Conservation (phyloP, 345 rosid species). For the Hibiscus mutabilis region DNA sequence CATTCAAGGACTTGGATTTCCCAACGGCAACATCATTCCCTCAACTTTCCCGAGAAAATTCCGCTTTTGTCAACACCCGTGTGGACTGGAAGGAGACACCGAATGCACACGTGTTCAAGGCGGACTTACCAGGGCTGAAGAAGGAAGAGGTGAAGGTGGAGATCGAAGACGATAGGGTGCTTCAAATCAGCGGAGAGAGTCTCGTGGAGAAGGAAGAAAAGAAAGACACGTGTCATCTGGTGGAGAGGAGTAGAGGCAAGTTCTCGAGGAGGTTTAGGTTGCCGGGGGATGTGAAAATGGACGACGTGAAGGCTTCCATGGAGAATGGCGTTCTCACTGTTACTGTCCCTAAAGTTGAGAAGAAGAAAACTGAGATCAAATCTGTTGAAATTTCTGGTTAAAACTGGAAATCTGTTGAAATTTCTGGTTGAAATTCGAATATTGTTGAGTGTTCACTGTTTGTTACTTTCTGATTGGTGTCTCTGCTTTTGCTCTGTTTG, state of each 20-base stretch:
- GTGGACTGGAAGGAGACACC: conserved; percentile 14
- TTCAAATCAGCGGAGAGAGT: conserved; percentile 4
- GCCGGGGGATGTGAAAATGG: neutral
- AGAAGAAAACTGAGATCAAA: neutral
- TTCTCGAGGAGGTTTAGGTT: conserved; percentile 2
- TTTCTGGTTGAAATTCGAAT: too few relatives aligned
- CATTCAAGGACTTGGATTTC: neutral
- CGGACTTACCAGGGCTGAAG: neutral
- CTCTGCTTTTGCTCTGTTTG: too few relatives aligned
- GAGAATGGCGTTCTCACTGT: neutral
- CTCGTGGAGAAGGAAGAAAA: conserved; percentile 6
- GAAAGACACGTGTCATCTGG: conserved; percentile 6
- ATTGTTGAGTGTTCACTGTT: too few relatives aligned
- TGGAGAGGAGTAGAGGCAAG: neutral
- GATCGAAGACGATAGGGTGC: neutral
- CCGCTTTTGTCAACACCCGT: neutral
- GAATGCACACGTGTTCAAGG: conserved; percentile 13
- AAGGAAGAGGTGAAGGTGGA: conserved; percentile 6
- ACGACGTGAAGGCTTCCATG: neutral
- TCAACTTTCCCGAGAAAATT: neutral
- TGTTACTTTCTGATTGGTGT: too few relatives aligned
- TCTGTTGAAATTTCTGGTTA: conserved; percentile 5
- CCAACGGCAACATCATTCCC: neutral
- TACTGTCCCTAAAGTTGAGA: conserved; percentile 5
- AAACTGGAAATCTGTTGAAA: too few relatives aligned